phyloP scores from a whole-genome alignment of 495 filamentous ascomycete species.

The Trichoderma virens region DNA sequence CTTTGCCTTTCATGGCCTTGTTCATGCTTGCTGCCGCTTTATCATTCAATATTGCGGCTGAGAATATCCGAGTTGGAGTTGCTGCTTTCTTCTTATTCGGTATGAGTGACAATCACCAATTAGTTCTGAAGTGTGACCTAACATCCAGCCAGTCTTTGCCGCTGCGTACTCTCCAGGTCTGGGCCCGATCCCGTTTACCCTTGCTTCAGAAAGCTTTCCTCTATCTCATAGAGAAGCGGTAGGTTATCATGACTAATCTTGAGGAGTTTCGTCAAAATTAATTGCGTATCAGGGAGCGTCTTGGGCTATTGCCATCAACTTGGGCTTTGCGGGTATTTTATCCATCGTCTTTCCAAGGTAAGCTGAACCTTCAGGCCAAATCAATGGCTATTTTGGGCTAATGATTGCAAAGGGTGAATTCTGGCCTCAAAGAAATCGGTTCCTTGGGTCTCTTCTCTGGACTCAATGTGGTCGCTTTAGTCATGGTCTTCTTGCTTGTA shows the following conservation, averaged over 20 bases:
- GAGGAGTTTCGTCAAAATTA: neutral
- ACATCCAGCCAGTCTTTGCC: slow-evolving; percentile 18
- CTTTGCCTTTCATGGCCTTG: slow-evolving; percentile 44
- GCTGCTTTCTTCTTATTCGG: slow-evolving; percentile 22
- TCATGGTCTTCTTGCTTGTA: slow-evolving; percentile 25
- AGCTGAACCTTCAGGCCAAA: neutral
- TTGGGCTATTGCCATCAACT: slow-evolving; percentile 28
- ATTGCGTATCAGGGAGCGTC: slow-evolving; percentile 18
- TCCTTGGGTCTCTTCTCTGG: slow-evolving; percentile 22
- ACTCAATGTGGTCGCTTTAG: slow-evolving; percentile 23
- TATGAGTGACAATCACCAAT: slow-evolving; percentile 9
- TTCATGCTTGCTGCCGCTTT: slow-evolving; percentile 53
- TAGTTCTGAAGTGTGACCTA: neutral
- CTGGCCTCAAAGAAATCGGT: slow-evolving; percentile 11
- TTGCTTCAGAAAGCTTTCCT: slow-evolving; percentile 29
- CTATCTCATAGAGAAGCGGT: slow-evolving; percentile 28
- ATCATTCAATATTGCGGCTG: slow-evolving; percentile 13
- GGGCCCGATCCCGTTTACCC: slow-evolving; percentile 27
- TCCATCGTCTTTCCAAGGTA: slow-evolving; percentile 27
- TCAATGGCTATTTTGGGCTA: neutral
- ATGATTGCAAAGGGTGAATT: slow-evolving; percentile 15
- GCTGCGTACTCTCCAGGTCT: slow-evolving; percentile 27
- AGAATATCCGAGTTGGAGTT: slow-evolving; percentile 8
- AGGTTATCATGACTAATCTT: slow-evolving; percentile 9
- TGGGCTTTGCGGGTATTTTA: slow-evolving; percentile 28